Evolutionary conservation across 768 basidiomycete species (phyloP), one percentile per base, ranked within the genome.

Genomic region (Cyclocybe aegerita): DNA sequence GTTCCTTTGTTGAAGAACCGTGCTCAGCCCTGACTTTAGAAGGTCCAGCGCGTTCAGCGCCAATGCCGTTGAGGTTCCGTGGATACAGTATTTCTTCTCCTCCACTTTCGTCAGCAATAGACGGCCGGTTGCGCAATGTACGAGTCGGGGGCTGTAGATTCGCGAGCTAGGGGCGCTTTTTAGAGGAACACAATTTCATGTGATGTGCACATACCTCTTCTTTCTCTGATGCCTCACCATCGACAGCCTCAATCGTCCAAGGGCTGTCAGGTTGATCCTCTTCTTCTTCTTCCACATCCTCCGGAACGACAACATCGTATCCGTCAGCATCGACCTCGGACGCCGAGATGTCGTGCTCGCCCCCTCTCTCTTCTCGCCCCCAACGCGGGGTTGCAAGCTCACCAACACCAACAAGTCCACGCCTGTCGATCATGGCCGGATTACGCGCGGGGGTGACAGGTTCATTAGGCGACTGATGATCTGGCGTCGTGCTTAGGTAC

Each of bases 361-460:
- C 58, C 5, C 51, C 41, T 11, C 52, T 68, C 42, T 78, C 76
- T 29, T 71, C 65, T 62, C 80, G 81, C 52, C 80, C 79, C 95
- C 94, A 99, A 53, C 94, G 82, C 42, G 97, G 97, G n/a, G 97
- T 99, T 14, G 93, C 76, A 31, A 98, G 81, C 70, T 99, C 97
- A 34, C 97, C 97, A 4, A 98, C 90, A 17, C 97, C 97, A 46
- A 98, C 83, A 36, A 98, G 82, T 34, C 85, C 88, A 12, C 83
- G 79, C 50, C 97, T 79, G 72, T 98, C 94, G 53, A 93, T 93
- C 57, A 73, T 66, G 15, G 89, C 82, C 15, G 89, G 87, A 70
- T 93, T 86, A 52, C 81, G 79, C 32, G 79, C 85, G 7, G 91
- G 91, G 0, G 90, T 90, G 34, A 82, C 70, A 12, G 86, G 84